Base-by-base conservation (phyloP, 75 land plant genomes). In the Chamaecyparis obtusa region DNA sequence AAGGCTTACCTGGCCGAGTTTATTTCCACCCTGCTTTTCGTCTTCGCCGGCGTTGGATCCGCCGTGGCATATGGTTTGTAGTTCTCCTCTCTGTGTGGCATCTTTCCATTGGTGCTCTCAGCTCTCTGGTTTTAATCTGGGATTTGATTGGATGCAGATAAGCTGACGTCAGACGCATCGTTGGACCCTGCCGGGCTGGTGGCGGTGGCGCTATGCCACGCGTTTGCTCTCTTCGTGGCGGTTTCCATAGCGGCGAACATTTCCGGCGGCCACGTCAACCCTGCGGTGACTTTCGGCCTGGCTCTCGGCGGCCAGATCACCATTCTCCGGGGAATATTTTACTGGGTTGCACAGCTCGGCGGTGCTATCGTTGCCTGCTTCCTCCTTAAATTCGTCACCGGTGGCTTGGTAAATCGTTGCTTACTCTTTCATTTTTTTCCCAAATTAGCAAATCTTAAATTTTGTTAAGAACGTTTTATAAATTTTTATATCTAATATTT, bases 1-100 rank as follows among this genome's bases (percentile, higher is more conserved):
- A 91, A 88, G 84, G 90, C 92, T 57, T 94, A 94, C 19, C 84
- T 94, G 51, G 95, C 95, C 21, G 95, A 94, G 90, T 93, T 94
- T 92, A 93, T 94, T 84, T 88, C 93, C 84, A 91, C 91, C 48
- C 86, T 94, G 72, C 86, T 94, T 60, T 94, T 94, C 85, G 92
- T 93, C 41, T 92, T 94, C 84, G 91, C 92, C 33, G 95, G 95
- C 43, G 92, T 91, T 2, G 94, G 95, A 0, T 91, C 94, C 44
- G 92, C 87, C 89, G 87, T 94, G 71, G 86, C 95, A 60, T 92
- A 89, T 85, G 86, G 93, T 91, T 30, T 44, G 69, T 77, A 24
- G 55, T 51, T 51, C 3, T 24, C 17, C 24, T 57, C 64, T 57
- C 7, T 19, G 7, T 57, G 64, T 57, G 30, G 1, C 15, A 7